Percentiles rank a stretch among this genome's conserved stretches.
phyloP scores from a whole-genome alignment of 257 asterid species.

The Nicotiana noctiflora region DNA sequence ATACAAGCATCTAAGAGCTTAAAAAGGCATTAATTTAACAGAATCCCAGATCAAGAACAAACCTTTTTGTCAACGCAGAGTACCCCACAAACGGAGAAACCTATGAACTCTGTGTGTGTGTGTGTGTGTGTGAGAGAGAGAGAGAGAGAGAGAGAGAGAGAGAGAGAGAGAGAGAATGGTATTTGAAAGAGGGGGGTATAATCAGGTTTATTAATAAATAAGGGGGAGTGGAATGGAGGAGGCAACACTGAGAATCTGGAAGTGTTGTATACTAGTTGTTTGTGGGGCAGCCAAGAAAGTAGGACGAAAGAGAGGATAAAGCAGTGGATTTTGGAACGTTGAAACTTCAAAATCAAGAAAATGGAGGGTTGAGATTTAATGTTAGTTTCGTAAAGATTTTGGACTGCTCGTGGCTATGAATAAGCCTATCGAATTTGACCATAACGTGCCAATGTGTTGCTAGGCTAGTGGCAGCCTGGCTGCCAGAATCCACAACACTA shows the following conservation, averaged over 20 bases:
- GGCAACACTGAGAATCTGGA: neutral
- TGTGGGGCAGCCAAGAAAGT: neutral
- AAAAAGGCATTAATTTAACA: neutral
- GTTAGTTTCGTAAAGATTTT: neutral
- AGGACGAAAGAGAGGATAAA: neutral
- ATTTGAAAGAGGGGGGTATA: neutral
- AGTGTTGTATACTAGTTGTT: neutral
- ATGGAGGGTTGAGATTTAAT: neutral
- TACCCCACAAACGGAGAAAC: neutral
- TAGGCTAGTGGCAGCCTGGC: neutral
- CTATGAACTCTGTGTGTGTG: neutral
- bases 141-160: neutral
- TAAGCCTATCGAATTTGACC: neutral
- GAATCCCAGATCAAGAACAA: slow-evolving; percentile 6
- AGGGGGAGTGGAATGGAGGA: neutral
- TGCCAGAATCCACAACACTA: neutral
- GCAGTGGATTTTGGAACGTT: neutral
- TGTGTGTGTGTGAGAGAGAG: no score
- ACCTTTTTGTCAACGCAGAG: slow-evolving; percentile 8
- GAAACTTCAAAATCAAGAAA: neutral
- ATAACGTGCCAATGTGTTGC: neutral
- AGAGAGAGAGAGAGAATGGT: neutral
- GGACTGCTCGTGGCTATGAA: neutral
- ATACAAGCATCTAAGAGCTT: neutral
- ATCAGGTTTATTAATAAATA: neutral